Conservation (phyloP, 805 yeast genomes). For the Komagataella kurtzmanii region DNA sequence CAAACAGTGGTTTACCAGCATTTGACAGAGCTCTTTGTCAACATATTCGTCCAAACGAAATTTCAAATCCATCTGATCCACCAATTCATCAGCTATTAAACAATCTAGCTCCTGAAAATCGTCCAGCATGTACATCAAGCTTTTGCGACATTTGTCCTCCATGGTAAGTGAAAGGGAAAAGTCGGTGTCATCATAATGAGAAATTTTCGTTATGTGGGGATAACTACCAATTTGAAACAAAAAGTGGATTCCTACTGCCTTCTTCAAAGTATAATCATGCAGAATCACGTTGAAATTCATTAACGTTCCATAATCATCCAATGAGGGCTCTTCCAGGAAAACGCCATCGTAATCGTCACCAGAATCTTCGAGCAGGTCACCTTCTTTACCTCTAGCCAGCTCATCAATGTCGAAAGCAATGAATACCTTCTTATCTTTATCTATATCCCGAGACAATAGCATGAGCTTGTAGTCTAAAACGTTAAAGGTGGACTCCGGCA, state of each 20-base stretch:
- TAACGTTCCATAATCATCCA: neutral
- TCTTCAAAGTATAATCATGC: constrained; percentile 1
- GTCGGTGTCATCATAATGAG: constrained; percentile 2
- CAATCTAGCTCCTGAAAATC: constrained; percentile 30
- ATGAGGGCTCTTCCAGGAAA: neutral
- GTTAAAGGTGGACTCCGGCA: neutral
- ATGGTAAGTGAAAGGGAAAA: constrained; percentile 4
- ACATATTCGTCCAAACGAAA: neutral
- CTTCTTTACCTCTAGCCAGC: neutral
- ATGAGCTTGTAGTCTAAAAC: constrained; percentile 4
- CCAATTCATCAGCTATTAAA: neutral
- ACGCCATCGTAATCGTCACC: neutral
- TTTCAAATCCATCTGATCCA: neutral
- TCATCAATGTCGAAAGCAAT: constrained; percentile 5
- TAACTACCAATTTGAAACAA: constrained; percentile 2
- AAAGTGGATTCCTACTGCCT: constrained; percentile 5
- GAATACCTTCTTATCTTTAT: constrained; percentile 1
- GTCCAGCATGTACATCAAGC: constrained; percentile 30
- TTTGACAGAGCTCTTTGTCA: neutral
- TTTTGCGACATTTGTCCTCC: constrained; percentile 10
- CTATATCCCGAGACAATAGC: constrained; percentile 2
- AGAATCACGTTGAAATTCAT: constrained; percentile 5
- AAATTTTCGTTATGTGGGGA: constrained; percentile 3
- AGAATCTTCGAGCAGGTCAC: constrained; percentile 1
- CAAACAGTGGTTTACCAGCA: neutral